Conservation (phyloP, 2,329 filamentous ascomycete species). For the Fusarium neocosmosporiellum region DNA sequence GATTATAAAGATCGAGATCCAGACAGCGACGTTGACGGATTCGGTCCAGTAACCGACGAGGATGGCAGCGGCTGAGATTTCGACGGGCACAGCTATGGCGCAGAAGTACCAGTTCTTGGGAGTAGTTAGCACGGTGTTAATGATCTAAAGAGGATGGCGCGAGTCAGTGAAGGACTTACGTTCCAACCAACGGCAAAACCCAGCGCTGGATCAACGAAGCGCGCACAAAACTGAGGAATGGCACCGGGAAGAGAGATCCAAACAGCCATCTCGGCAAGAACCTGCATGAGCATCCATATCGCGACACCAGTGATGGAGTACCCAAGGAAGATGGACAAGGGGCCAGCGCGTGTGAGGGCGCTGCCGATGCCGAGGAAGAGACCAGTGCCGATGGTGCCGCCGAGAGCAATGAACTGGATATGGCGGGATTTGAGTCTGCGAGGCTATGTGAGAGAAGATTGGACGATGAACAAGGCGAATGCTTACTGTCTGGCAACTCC, state of each 20-base stretch:
- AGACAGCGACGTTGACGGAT: background rate
- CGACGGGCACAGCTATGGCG: background rate
- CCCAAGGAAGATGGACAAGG: background rate
- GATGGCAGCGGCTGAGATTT: background rate
- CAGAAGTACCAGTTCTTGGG: background rate
- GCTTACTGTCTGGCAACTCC: background rate
- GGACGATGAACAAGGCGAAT: fast-evolving
- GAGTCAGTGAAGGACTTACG: background rate
- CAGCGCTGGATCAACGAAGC: background rate
- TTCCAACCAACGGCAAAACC: background rate
- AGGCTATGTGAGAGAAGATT: background rate
- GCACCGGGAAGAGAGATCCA: background rate
- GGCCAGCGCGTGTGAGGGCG: background rate
- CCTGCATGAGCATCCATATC: background rate
- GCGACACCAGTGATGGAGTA: background rate
- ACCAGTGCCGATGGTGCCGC: background rate
- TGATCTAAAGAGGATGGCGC: background rate
- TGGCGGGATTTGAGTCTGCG: background rate
- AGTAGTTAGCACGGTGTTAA: background rate
- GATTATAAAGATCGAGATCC: background rate
- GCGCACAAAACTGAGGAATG: background rate
- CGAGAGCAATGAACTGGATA: background rate
- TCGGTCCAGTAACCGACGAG: background rate
- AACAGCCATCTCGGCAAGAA: background rate
- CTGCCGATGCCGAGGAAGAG: background rate